phyloP scores from a whole-genome alignment of 2,329 filamentous ascomycete species.

The Penicillium sp. region DNA sequence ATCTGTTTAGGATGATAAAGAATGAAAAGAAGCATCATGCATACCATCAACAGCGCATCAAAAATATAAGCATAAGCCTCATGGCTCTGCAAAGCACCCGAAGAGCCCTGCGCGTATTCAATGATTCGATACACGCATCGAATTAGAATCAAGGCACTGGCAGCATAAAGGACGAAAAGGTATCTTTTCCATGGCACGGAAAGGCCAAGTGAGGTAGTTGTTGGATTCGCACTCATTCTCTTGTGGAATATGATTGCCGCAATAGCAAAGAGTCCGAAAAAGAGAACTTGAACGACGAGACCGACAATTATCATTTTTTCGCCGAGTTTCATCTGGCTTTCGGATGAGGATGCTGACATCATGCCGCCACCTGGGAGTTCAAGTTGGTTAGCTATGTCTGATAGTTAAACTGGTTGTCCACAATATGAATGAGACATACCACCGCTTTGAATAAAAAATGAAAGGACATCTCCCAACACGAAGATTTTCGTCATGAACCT shows the following conservation, averaged over 20 bases:
- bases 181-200: neutral
- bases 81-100: conserved; percentile 31
- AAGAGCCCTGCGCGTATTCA: conserved; percentile 33
- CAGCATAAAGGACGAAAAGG: conserved; percentile 23
- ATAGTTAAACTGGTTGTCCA: no score
- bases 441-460: conserved; percentile 32
- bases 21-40: conserved; percentile 1
- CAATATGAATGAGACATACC: no score
- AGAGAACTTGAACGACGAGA: conserved; percentile 60
- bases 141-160: conserved; percentile 32
- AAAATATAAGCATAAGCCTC: conserved; percentile 34
- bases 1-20: conserved; percentile 5
- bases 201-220: neutral
- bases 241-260: conserved; percentile 56
- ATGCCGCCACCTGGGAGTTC: no score
- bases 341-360: no score
- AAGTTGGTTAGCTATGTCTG: no score
- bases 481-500: conserved; percentile 42
- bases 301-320: no score
- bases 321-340: no score
- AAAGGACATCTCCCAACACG: conserved; percentile 33
- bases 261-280: conserved; percentile 61
- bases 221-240: conserved; percentile 36
- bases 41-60: conserved; percentile 5
- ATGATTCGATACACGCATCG: conserved; percentile 37